Conservation (phyloP, 352 stramenopile species). For the Blastocystis sp. region DNA sequence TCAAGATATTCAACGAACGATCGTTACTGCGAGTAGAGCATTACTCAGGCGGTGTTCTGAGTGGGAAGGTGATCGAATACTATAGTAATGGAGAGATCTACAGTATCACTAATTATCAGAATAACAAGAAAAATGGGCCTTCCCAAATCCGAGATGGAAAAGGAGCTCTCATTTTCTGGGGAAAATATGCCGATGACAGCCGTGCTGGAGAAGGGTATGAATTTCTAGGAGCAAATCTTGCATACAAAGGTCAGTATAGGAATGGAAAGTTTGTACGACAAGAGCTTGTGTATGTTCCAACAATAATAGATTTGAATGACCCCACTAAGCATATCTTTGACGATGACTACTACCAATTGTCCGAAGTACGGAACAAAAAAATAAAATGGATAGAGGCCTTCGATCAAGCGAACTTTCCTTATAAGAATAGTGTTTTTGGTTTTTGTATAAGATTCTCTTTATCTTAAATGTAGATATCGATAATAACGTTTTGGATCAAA, state of each 20-base stretch:
- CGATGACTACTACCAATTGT: background rate
- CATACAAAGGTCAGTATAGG: background rate
- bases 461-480: background rate
- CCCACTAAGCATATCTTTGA: background rate
- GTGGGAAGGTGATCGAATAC: background rate
- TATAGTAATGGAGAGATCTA: background rate
- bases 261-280: background rate
- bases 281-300: background rate
- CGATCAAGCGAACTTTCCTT: background rate
- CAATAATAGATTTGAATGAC: background rate
- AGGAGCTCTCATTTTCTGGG: background rate
- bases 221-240: constrained; percentile 7
- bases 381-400: background rate
- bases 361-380: too few relatives aligned
- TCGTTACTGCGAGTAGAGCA: background rate
- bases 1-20: background rate
- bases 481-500: background rate
- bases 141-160: background rate
- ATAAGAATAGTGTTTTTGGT: too few relatives aligned
- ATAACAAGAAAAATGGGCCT: background rate
- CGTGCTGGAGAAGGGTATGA: background rate
- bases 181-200: background rate
- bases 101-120: background rate
- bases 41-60: background rate
- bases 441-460: too few relatives aligned